A percentile compares a stretch with the other conserved stretches of the same genome.
Conservation (phyloP, 1,284 basidiomycete genomes). For the Irpex sp. region DNA sequence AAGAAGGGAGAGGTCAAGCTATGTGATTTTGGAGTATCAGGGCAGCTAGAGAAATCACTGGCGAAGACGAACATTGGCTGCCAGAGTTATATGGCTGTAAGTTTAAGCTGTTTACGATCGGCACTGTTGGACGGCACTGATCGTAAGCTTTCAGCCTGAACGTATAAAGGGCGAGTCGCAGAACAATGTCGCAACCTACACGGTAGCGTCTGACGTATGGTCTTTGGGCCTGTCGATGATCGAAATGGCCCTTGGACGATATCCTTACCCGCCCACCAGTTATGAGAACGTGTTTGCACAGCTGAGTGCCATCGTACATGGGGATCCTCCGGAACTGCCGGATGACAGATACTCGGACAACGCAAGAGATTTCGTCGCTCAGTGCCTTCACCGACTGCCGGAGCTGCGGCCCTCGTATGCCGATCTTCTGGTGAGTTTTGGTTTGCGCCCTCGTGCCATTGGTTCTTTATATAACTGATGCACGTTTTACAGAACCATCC, state of each 20-base stretch:
- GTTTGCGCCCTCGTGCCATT: conserved; percentile 1
- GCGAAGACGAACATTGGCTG: conserved; percentile 99
- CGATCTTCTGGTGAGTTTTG: conserved; percentile 57
- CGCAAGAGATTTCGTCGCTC: conserved; percentile 55
- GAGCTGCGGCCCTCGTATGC: conserved; percentile 79
- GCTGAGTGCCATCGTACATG: conserved; percentile 93
- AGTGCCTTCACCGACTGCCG: conserved; percentile 75
- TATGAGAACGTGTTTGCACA: conserved; percentile 97
- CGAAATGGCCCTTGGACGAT: conserved; percentile 87
- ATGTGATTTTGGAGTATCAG: conserved; percentile 97
- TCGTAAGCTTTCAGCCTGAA: conserved; percentile 62
- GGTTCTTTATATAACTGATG: neutral
- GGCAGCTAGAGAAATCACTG: conserved; percentile 92
- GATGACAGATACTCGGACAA: conserved; percentile 37
- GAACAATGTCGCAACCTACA: conserved; percentile 85
- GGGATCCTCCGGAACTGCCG: conserved; percentile 85
- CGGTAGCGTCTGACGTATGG: conserved; percentile 97
- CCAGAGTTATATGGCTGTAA: conserved; percentile 96
- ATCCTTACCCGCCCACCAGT: conserved; percentile 98
- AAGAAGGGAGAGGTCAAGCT: conserved; percentile 87
- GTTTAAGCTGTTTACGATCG: conserved; percentile 26
- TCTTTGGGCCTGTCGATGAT: conserved; percentile 95
- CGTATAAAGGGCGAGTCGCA: conserved; percentile 93
- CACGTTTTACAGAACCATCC: conserved; percentile 49
- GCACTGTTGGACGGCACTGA: neutral